phyloP scores from a whole-genome alignment of 257 asterid species.

The Solanum peruvianum region DNA sequence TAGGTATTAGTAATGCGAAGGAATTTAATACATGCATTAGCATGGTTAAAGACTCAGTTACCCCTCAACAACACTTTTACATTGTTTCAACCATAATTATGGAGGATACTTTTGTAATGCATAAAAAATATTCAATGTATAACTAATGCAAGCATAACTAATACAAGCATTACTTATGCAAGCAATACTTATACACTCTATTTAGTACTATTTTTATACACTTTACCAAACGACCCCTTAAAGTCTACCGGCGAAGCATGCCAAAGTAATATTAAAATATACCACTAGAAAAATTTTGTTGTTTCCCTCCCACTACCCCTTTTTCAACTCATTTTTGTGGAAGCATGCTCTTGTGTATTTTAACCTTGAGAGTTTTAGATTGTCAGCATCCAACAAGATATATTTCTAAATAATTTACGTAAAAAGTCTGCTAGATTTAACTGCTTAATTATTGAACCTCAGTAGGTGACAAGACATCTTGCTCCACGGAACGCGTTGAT shows the following conservation, averaged over 20 bases:
- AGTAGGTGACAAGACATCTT: conserved; percentile 81
- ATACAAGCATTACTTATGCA: too few species aligned
- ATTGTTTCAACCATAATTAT: neutral
- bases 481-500: conserved; percentile 92
- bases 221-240: neutral
- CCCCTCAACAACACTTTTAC: neutral
- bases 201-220: neutral
- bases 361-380: neutral
- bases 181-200: neutral
- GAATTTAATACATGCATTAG: neutral
- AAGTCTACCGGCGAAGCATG: neutral
- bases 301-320: neutral
- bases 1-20: neutral
- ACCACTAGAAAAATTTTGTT: neutral
- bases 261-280: neutral
- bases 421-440: neutral
- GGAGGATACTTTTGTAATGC: neutral
- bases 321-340: neutral
- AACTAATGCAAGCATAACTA: neutral
- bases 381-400: neutral
- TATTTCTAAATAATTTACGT: neutral
- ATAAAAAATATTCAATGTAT: neutral
- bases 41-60: neutral
- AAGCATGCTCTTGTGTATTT: neutral
- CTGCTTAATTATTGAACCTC: conserved; percentile 33